A percentile compares a stretch with the other conserved stretches of the same genome.
Evolutionary conservation across 2,329 filamentous ascomycete genomes (phyloP).

Genomic region (Macrophomina pseudophaseolina): DNA sequence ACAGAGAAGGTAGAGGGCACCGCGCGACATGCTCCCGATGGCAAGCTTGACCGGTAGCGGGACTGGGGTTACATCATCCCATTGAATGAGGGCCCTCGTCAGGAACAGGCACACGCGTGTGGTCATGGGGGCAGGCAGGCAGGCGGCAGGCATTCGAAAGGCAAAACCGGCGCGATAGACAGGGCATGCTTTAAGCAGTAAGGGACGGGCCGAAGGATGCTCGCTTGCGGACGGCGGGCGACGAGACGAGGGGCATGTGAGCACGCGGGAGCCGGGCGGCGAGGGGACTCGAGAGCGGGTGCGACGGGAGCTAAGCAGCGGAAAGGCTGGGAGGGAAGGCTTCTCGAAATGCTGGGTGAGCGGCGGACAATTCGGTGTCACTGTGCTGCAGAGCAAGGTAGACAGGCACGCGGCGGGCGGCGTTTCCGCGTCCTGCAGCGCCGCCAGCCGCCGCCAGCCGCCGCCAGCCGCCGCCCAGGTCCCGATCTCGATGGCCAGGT

Average conservation of each 20-base stretch:
- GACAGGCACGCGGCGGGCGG: too few species aligned
- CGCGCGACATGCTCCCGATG: not conserved
- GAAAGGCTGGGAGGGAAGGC: too few species aligned
- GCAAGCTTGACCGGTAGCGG: not conserved
- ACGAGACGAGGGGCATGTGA: not conserved
- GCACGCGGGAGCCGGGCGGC: not conserved
- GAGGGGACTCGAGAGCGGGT: not conserved
- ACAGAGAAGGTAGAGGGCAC: too few species aligned
- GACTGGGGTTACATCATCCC: not conserved
- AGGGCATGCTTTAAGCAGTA: not conserved
- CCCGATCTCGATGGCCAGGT: slow-evolving; percentile 4
- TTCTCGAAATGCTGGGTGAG: too few species aligned
- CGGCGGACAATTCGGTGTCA: too few species aligned
- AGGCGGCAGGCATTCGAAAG: not conserved
- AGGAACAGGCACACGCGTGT: not conserved
- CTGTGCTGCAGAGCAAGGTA: too few species aligned
- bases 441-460: not conserved
- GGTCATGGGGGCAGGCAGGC: slow-evolving; percentile 1
- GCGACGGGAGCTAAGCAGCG: not conserved
- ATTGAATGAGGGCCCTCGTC: not conserved
- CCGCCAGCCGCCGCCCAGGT: not conserved
- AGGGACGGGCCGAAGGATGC: slow-evolving; percentile 5
- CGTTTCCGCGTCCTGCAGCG: not conserved
- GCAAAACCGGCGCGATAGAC: not conserved
- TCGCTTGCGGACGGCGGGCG: not conserved